Conservation (phyloP, 768 basidiomycete species). For the Cystobasidium onofrii region DNA sequence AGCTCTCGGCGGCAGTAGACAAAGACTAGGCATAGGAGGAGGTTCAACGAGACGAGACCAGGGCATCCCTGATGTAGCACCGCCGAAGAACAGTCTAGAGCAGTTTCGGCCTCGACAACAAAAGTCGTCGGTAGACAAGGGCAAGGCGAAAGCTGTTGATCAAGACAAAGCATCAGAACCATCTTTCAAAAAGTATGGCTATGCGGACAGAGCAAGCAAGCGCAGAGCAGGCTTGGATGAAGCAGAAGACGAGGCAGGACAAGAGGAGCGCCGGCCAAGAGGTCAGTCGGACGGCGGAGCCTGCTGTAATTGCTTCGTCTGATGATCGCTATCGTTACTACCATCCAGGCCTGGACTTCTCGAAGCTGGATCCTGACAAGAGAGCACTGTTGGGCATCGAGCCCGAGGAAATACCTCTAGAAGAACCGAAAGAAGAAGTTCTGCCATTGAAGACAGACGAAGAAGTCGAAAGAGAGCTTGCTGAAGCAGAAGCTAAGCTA, state of each 20-base stretch:
- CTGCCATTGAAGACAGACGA: constrained; percentile 21
- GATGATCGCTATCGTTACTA: not conserved
- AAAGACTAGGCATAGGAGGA: not conserved
- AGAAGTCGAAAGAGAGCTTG: constrained; percentile 27
- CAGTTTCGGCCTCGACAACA: constrained; percentile 19
- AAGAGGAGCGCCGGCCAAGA: constrained; percentile 22
- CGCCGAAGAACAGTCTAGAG: constrained; percentile 1
- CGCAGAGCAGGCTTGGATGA: constrained; percentile 6
- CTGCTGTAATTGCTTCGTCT: not conserved
- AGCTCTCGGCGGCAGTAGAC: not conserved
- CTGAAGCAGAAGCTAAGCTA: not conserved
- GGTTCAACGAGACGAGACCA: not conserved
- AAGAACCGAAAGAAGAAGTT: not conserved
- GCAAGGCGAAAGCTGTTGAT: not conserved
- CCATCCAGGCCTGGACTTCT: constrained; percentile 8
- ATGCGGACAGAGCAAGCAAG: constrained; percentile 22
- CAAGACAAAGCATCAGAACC: not conserved
- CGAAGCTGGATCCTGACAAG: constrained; percentile 3
- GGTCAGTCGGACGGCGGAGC: not conserved
- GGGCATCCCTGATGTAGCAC: not conserved
- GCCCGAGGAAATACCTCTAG: not conserved
- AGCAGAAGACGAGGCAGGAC: not conserved
- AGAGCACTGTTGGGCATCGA: constrained; percentile 13
- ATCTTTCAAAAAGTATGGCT: constrained; percentile 12
- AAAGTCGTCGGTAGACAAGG: not conserved